Evolutionary conservation across 495 filamentous ascomycete species (phyloP).

Genomic region (Penicillium daleae): DNA sequence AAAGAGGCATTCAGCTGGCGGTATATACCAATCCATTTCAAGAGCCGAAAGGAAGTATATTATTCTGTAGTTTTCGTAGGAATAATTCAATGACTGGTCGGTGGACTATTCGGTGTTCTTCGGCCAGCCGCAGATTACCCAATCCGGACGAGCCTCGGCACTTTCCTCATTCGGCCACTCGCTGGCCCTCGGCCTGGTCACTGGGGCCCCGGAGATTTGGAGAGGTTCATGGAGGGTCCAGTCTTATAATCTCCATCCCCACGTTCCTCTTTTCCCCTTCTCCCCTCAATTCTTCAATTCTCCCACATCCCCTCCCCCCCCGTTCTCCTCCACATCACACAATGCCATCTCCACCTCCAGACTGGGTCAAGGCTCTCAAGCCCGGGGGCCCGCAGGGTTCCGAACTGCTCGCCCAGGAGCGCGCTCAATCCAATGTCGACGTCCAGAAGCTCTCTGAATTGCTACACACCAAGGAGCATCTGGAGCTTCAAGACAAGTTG

Average conservation of each 20-base stretch:
- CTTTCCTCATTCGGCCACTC: conserved; percentile 27
- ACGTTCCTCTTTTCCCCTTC: conserved; percentile 12
- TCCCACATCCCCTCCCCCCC: conserved; percentile 2
- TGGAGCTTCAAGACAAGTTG: conserved; percentile 57
- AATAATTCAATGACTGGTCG: background rate
- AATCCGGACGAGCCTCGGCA: conserved; percentile 22
- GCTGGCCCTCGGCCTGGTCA: conserved; percentile 24
- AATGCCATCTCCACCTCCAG: conserved; percentile 52
- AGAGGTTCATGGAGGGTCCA: background rate
- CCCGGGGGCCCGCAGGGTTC: conserved; percentile 62
- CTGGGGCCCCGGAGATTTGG: conserved; percentile 4
- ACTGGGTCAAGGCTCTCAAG: conserved; percentile 68
- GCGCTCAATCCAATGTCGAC: conserved; percentile 60
- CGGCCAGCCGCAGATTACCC: conserved; percentile 12
- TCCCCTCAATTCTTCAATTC: background rate
- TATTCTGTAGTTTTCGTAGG: no score
- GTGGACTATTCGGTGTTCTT: conserved; percentile 16
- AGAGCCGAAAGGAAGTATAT: background rate
- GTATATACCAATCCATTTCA: background rate
- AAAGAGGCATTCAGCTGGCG: background rate
- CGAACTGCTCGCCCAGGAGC: conserved; percentile 62
- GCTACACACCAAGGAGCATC: conserved; percentile 60
- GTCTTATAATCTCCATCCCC: conserved; percentile 24
- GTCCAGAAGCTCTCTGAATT: conserved; percentile 63
- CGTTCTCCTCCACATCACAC: background rate